These are phyloP conservation scores for Lanmaoa rubissima DNA, from an alignment of 768 basidiomycete genomes.

Conservation along the genomic window DNA sequence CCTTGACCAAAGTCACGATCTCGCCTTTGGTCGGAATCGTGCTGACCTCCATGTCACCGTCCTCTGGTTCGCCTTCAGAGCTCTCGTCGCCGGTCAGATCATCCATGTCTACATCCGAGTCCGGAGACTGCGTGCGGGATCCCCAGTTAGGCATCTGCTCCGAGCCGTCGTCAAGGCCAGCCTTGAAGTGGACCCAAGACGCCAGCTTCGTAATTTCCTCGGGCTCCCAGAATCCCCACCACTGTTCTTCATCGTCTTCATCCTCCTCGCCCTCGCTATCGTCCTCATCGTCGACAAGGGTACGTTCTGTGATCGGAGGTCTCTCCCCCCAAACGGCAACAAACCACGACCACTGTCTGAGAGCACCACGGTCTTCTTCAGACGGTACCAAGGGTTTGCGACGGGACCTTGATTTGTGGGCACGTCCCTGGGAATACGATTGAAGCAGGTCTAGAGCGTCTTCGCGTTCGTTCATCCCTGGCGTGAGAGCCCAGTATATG, in stretches of 20 bases:
- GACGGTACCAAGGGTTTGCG: constrained; percentile 41
- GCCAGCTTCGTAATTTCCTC: constrained; percentile 62
- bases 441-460: constrained; percentile 35
- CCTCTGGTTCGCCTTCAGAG: constrained; percentile 3
- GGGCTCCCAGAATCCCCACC: constrained; percentile 76
- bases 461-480: constrained; percentile 57
- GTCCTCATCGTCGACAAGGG: constrained; percentile 20
- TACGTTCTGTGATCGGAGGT: constrained; percentile 35
- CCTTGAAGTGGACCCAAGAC: constrained; percentile 59
- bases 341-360: constrained; percentile 74
- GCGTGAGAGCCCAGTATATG: constrained; percentile 63
- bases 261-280: constrained; percentile 25
- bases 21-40: constrained; percentile 31
- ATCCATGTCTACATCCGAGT: constrained; percentile 22
- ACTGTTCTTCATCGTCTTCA: constrained; percentile 43
- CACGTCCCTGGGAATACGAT: constrained; percentile 25
- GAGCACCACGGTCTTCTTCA: constrained; percentile 47
- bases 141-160: constrained; percentile 8
- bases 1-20: constrained; percentile 47
- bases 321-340: constrained; percentile 70
- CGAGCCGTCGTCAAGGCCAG: constrained; percentile 35
- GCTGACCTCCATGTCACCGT: background rate
- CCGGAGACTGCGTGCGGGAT: background rate
- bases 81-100: constrained; percentile 10
- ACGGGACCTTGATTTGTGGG: constrained; percentile 35